Evolutionary conservation across 73 alveolate species (phyloP).

Genomic region (Breviolum minutum): DNA sequence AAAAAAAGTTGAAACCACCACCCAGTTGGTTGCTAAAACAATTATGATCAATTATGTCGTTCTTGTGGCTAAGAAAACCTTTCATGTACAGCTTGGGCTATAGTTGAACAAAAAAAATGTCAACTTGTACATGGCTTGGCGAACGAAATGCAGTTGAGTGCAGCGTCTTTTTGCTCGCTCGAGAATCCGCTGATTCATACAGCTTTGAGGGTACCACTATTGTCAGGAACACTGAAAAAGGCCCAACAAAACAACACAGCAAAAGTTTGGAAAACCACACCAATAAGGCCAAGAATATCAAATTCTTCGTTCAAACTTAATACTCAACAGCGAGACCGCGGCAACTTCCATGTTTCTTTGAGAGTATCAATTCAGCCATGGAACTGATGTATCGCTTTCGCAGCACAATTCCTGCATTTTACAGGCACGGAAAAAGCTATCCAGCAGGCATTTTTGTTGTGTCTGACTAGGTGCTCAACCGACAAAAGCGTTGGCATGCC

Average conservation of each 20-base stretch:
- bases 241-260: background rate
- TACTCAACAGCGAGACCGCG: no score
- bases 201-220: background rate
- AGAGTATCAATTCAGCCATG: background rate
- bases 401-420: conserved; percentile 28
- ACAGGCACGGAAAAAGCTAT: background rate
- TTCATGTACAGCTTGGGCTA: background rate
- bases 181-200: no score
- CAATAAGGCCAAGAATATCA: no score
- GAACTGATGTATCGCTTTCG: conserved; percentile 67
- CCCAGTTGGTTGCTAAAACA: background rate
- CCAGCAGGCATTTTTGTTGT: background rate
- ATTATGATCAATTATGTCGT: background rate
- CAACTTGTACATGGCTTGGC: background rate
- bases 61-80: background rate
- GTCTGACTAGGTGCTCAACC: no score
- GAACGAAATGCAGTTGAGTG: background rate
- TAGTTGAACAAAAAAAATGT: background rate
- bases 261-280: no score
- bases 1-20: no score
- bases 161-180: background rate
- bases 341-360: no score
- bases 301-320: no score
- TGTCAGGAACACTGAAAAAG: background rate
- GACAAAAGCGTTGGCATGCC: no score